These are phyloP conservation scores for Plasmodium coatneyi DNA, from an alignment of 169 alveolate genomes.

Conservation along the genomic window DNA sequence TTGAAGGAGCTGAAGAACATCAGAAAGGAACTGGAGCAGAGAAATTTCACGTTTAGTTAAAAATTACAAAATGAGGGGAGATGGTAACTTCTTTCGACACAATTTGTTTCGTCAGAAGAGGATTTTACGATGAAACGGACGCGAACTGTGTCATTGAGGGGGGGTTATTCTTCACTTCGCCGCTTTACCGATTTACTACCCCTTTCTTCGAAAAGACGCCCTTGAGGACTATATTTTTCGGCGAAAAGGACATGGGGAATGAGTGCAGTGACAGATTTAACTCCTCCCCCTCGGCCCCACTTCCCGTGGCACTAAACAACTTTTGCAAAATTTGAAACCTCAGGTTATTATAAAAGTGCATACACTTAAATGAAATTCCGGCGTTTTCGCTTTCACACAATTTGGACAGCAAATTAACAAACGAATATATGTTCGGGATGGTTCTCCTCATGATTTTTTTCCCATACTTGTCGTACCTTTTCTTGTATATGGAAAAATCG, in stretches of 20 bases:
- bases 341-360: slow-evolving; percentile 62
- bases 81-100: background rate
- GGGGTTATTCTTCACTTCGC: background rate
- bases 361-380: slow-evolving; percentile 49
- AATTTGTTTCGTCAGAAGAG: background rate
- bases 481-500: background rate
- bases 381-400: slow-evolving; percentile 66
- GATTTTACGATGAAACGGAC: background rate
- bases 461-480: slow-evolving; percentile 59
- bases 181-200: background rate
- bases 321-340: slow-evolving; percentile 52
- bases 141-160: background rate
- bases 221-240: slow-evolving; percentile 58
- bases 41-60: slow-evolving; percentile 38
- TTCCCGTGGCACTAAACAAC: slow-evolving; percentile 6
- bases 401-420: slow-evolving; percentile 60
- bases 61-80: background rate
- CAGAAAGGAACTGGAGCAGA: slow-evolving; percentile 47
- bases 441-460: slow-evolving; percentile 52
- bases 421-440: slow-evolving; percentile 60
- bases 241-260: slow-evolving; percentile 60
- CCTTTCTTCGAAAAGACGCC: slow-evolving; percentile 15
- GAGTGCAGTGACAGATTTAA: slow-evolving; percentile 54
- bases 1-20: slow-evolving; percentile 51
- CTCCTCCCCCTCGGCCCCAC: background rate